phyloP scores from a whole-genome alignment of 2,329 filamentous ascomycete species.

The Diplodia intermedia region DNA sequence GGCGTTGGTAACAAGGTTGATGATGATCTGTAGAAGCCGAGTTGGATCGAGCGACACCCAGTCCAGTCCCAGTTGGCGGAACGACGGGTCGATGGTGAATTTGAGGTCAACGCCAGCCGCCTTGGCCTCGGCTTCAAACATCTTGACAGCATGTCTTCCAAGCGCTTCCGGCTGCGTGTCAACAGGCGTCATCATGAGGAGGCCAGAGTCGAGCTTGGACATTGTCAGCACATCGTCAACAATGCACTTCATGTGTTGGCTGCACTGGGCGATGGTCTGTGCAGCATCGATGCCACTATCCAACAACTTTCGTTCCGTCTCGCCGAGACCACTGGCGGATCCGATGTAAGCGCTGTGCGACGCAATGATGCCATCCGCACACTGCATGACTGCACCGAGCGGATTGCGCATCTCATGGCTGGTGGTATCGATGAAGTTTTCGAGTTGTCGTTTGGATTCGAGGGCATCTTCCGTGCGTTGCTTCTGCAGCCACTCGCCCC shows the following conservation, averaged over 20 bases:
- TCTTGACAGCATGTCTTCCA: conserved; percentile 45
- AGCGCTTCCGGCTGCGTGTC: conserved; percentile 24
- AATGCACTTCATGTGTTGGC: conserved; percentile 56
- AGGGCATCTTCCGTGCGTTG: conserved; percentile 47
- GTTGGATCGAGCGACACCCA: conserved; percentile 53
- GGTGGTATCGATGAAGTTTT: conserved; percentile 49
- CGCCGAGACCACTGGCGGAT: conserved; percentile 38
- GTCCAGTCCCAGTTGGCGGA: conserved; percentile 46
- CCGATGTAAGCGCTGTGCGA: conserved; percentile 36
- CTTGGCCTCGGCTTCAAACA: conserved; percentile 50
- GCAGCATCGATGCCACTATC: conserved; percentile 46
- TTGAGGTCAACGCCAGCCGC: conserved; percentile 42
- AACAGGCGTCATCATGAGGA: conserved; percentile 51
- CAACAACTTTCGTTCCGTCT: conserved; percentile 40
- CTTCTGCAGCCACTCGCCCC: conserved; percentile 49
- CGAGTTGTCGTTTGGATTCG: conserved; percentile 49
- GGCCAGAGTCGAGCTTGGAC: conserved; percentile 54
- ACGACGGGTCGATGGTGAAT: conserved; percentile 47
- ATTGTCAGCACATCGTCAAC: conserved; percentile 57
- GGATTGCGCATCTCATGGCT: conserved; percentile 44
- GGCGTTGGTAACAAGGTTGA: conserved; percentile 54
- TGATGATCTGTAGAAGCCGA: conserved; percentile 52
- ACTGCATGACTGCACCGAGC: conserved; percentile 52
- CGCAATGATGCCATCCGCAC: conserved; percentile 52
- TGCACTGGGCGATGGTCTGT: conserved; percentile 55